Percentiles rank a stretch among this genome's conserved stretches.
These are phyloP conservation scores for Neurospora pannonica DNA, from an alignment of 495 filamentous ascomycete genomes.

Conservation along the genomic window DNA sequence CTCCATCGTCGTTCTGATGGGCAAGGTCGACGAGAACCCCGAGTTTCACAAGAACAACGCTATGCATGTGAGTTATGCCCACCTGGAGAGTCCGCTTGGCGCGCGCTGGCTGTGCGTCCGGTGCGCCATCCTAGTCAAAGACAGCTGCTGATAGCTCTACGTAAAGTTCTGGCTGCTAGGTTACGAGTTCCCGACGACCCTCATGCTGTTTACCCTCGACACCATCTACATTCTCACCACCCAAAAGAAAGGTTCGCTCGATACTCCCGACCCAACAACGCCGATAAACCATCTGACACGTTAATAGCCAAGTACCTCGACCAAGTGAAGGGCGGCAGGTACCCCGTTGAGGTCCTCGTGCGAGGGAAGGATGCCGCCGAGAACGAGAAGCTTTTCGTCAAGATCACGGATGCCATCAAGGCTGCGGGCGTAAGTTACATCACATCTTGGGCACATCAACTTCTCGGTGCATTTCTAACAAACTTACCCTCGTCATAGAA, in stretches of 20 bases:
- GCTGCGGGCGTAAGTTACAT: conserved; percentile 62
- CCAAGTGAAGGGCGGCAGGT: conserved; percentile 81
- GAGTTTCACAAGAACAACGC: conserved; percentile 90
- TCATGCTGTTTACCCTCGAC: conserved; percentile 85
- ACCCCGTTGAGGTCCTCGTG: conserved; percentile 80
- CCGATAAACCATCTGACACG: conserved; percentile 12
- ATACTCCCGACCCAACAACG: neutral
- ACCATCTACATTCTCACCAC: conserved; percentile 86
- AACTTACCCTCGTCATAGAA: conserved; percentile 42
- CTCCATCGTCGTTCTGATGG: conserved; percentile 82
- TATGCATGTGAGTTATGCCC: conserved; percentile 62
- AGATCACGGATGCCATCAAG: conserved; percentile 78
- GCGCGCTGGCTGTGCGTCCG: neutral
- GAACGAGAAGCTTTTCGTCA: conserved; percentile 78
- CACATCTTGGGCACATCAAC: neutral
- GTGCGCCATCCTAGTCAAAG: neutral
- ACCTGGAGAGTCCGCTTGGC: neutral
- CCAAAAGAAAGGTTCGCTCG: conserved; percentile 76
- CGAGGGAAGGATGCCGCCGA: conserved; percentile 80
- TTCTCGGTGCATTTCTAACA: conserved; percentile 3
- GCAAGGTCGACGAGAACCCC: conserved; percentile 80
- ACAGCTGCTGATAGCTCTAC: conserved; percentile 14
- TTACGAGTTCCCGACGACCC: conserved; percentile 95
- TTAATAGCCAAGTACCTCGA: conserved; percentile 80
- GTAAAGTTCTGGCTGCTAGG: conserved; percentile 92